Base-by-base conservation (phyloP, 345 rosid genomes). In the Euphorbia peplus region DNA sequence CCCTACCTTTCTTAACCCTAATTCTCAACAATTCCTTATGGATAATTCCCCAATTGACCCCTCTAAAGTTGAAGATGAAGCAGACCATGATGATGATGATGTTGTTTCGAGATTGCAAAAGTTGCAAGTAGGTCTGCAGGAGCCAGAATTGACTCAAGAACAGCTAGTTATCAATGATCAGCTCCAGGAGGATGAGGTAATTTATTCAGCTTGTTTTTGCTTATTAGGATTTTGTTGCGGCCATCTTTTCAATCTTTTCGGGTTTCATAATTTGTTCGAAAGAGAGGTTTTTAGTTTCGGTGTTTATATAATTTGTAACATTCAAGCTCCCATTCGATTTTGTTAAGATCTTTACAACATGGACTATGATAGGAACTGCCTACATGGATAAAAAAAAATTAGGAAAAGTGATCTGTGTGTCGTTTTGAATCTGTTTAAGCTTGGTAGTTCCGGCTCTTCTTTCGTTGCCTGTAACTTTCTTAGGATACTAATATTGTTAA, bases 131-230 rank as follows among this genome's bases (percentile, higher is more conserved):
- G 77, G 68, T 29, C 79, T 66, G 13, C 73, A 70, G 73, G 96
- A 88, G 78, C 89, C 86, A 4, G 86, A 80, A 67, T 66, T 88
- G 75, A 78, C 81, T 0, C 83, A 83, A 60, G 95, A 85, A 71
- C 88, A 81, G 76, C 83, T 84, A 32, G 78, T 67, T 41, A 70
- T 73, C 81, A 87, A 92, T 75, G 90, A 85, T 67, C 92, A 85
- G 64, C 48, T 72, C 67, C 95, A 92, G 56, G 90, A 83, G 76
- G 91, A 88, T 65, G 96, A 92, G 92, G 96, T 88, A 80, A 29
- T 55, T 70, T 28, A 25, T n/a, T n/a, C 24, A 32, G 26, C 28
- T 57, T 25, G 15, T 28, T 28, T 58, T 11, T 29, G 24, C 21
- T 30, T 14, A 15, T 37, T 58, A 15, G 14, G 61, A 57, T 39